Evolutionary conservation across 1,284 basidiomycete genomes (phyloP), one percentile per base, ranked within the genome.

Genomic region (Mycena citricolor): DNA sequence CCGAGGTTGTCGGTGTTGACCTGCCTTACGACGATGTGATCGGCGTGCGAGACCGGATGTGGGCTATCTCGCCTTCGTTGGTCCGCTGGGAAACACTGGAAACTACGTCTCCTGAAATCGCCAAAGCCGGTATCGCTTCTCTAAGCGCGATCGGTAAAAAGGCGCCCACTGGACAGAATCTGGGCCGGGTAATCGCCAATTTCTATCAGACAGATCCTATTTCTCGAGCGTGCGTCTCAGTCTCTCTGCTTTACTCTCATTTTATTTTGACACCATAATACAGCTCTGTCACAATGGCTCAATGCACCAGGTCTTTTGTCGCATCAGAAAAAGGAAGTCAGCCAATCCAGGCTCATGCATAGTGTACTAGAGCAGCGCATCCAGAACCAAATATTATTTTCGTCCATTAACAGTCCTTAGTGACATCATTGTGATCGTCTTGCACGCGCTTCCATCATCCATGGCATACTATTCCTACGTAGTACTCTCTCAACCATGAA

Each of bases 151-250:
- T 44, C 14, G 43, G 38, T 28, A 61, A 69, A 34, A 82, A 77
- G 13, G 65, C 42, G 36, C 37, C 46, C 16, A 49, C 69, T 24
- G 69, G 69, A 10, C 76, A 77, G 32, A 83, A 82, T 64, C 73
- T 79, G 28, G 72, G 79, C 8, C 83, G 98, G 67, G 89, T 93
- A 3, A 88, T 99, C 57, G 58, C 71, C 45, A 97, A 97, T 75
- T 99, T 98, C 70, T 99, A 98, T 72, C 86, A 94, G 70, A 98
- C 95, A 7, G 93, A 95, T 67, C 79, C 88, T 25, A 86, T 90
- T 55, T 89, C 87, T 36, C 71, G 87, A 76, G 85, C 87, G 86
- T 88, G 55, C 68, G 87, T 81, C 1, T 44, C 20, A 10, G 34
- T 30, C 30, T 44, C 6, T 26, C 28, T 48, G 33, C 44, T 42